These are phyloP conservation scores for Hericium rajendrae DNA, from an alignment of 768 basidiomycete species.

Conservation along the genomic window DNA sequence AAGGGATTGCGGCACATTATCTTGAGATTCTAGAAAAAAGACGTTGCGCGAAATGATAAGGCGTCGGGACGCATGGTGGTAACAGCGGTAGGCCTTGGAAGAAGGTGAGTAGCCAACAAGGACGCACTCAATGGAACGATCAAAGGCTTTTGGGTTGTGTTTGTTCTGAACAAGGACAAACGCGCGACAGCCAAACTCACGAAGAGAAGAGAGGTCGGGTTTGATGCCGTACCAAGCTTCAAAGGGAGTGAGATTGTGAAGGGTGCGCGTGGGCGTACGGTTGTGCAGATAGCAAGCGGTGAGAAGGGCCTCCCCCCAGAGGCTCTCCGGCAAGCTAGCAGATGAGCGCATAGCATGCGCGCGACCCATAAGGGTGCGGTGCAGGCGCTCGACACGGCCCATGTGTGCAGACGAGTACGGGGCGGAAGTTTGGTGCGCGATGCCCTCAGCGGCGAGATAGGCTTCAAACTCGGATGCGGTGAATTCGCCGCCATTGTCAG, in stretches of 20 bases:
- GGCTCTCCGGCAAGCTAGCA: neutral
- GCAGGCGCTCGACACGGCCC: constrained; percentile 27
- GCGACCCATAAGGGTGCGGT: constrained; percentile 23
- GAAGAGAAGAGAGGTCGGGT: constrained; percentile 15
- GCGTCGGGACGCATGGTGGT: constrained; percentile 7
- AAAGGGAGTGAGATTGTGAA: neutral
- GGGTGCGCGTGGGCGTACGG: neutral
- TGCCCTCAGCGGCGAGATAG: neutral
- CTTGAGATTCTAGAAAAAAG: constrained; percentile 15
- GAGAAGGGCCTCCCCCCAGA: neutral
- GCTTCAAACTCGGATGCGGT: no score
- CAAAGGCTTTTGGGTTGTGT: constrained; percentile 16
- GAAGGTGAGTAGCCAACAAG: constrained; percentile 17
- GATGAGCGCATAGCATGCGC: constrained; percentile 3
- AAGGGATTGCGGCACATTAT: neutral
- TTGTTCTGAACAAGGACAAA: constrained; percentile 14
- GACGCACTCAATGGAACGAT: constrained; percentile 12
- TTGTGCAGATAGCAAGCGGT: neutral
- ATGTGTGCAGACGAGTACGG: constrained; percentile 30
- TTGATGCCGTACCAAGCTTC: constrained; percentile 8
- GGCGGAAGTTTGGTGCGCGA: constrained; percentile 16
- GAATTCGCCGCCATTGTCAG: no score
- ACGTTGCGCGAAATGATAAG: constrained; percentile 14
- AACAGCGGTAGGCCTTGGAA: constrained; percentile 19
- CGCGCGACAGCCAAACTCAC: constrained; percentile 18